phyloP scores from a whole-genome alignment of 495 filamentous ascomycete species.

The Beverwykella pulmonaria region DNA sequence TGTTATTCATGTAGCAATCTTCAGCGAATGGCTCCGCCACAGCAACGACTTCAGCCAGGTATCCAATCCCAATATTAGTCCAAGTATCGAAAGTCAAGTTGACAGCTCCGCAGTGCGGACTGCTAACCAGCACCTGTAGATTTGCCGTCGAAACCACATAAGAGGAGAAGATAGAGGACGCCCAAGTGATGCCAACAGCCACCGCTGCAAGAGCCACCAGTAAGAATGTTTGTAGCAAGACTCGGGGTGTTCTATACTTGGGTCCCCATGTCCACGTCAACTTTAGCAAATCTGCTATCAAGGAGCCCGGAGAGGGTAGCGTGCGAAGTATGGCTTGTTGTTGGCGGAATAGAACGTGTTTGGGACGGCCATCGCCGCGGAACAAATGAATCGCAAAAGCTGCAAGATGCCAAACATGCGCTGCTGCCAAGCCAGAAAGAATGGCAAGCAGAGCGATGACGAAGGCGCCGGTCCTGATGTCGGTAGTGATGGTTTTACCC shows the following conservation, averaged over 20 bases:
- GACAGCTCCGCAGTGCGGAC: slow-evolving; percentile 13
- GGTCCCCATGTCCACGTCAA: slow-evolving; percentile 3
- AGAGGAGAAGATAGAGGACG: slow-evolving; percentile 16
- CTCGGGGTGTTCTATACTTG: background rate
- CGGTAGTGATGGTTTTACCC: slow-evolving; percentile 20
- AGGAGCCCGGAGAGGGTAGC: background rate
- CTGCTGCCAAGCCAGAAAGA: slow-evolving; percentile 6
- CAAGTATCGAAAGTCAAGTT: slow-evolving; percentile 1
- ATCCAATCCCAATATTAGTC: background rate
- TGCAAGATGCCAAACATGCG: slow-evolving; percentile 16
- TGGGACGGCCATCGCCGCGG: background rate
- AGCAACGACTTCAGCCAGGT: background rate
- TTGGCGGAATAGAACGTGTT: slow-evolving; percentile 9
- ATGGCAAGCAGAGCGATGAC: slow-evolving; percentile 15
- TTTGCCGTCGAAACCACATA: slow-evolving; percentile 4
- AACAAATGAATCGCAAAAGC: slow-evolving; percentile 2
- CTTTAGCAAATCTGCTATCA: slow-evolving; percentile 5
- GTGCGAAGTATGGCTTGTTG: slow-evolving; percentile 17
- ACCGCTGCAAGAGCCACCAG: background rate
- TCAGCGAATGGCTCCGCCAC: slow-evolving; percentile 7
- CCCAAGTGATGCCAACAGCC: slow-evolving; percentile 1
- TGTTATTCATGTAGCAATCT: slow-evolving; percentile 7
- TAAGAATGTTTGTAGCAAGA: background rate
- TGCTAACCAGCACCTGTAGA: slow-evolving; percentile 10
- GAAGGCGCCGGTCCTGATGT: slow-evolving; percentile 10